phyloP scores from a whole-genome alignment of 306 rosid species.

The Sicyos edulis region DNA sequence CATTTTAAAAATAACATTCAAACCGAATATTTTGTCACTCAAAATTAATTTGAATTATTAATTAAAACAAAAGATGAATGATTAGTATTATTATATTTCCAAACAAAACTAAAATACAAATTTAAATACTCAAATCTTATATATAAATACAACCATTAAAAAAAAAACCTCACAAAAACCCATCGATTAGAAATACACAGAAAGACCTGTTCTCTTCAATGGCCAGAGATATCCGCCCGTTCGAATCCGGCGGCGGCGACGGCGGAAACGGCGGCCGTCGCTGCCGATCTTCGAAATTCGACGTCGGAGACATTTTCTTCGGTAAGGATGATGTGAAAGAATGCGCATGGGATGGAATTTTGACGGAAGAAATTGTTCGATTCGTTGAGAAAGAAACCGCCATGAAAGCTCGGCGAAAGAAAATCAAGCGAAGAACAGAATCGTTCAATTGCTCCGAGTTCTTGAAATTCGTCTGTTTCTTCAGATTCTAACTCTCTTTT shows the following conservation, averaged over 20 bases:
- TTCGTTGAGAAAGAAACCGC: constrained; percentile 25
- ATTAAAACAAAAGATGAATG: no score
- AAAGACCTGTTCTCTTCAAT: background rate
- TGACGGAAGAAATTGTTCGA: constrained; percentile 31
- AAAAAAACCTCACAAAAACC: no score
- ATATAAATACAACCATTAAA: background rate
- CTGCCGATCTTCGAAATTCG: background rate
- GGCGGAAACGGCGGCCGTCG: background rate
- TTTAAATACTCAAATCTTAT: no score
- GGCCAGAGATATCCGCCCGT: background rate
- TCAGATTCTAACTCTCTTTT: background rate
- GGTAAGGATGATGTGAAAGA: constrained; percentile 32
- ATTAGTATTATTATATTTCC: background rate
- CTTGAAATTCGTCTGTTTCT: constrained; percentile 18
- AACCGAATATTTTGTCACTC: background rate
- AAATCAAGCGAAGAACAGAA: background rate
- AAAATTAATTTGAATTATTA: background rate
- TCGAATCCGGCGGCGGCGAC: constrained; percentile 14
- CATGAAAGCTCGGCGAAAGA: constrained; percentile 11
- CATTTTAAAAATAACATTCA: background rate
- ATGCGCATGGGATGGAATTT: constrained; percentile 11
- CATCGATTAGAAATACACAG: no score
- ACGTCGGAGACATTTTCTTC: constrained; percentile 25
- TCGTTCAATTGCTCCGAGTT: constrained; percentile 25
- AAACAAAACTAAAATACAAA: background rate